Conservation (phyloP, 768 basidiomycete species). For the Trametes meyenii region DNA sequence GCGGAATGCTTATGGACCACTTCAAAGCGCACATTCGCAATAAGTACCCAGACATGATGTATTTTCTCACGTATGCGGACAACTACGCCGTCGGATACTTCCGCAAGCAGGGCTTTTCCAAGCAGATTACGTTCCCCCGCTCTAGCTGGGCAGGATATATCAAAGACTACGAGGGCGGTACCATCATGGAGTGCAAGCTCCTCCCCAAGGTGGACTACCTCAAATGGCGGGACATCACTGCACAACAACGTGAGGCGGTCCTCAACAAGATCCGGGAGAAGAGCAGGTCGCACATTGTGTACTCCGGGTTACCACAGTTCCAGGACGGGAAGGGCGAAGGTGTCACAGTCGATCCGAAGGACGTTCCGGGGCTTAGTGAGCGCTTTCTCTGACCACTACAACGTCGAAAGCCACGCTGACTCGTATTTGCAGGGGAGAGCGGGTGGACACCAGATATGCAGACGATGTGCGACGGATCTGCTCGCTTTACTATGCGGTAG, state of each 20-base stretch:
- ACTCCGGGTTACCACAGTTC: constrained; percentile 79
- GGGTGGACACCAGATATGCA: constrained; percentile 91
- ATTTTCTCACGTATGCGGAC: constrained; percentile 98
- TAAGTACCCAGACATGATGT: constrained; percentile 84
- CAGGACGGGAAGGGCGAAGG: constrained; percentile 56
- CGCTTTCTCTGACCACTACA: neutral
- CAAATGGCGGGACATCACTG: constrained; percentile 72
- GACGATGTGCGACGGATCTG: constrained; percentile 53
- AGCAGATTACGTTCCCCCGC: constrained; percentile 92
- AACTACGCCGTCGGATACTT: constrained; percentile 99
- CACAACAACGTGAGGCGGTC: constrained; percentile 86
- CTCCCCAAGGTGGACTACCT: constrained; percentile 91
- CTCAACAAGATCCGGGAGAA: constrained; percentile 85
- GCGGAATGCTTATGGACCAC: constrained; percentile 97
- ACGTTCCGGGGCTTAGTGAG: constrained; percentile 80
- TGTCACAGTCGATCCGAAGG: constrained; percentile 64
- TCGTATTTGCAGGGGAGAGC: constrained; percentile 64
- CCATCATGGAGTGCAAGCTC: constrained; percentile 99
- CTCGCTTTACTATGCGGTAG: neutral
- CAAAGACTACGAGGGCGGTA: constrained; percentile 99
- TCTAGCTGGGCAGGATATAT: constrained; percentile 98
- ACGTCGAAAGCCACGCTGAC: constrained; percentile 21
- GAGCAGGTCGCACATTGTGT: constrained; percentile 84
- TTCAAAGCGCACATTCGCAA: constrained; percentile 91
- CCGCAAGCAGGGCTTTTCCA: constrained; percentile 98